Evolutionary conservation across 2,329 filamentous ascomycete genomes (phyloP), one percentile per base, ranked within the genome.

Genomic region (Volutella citrinella): DNA sequence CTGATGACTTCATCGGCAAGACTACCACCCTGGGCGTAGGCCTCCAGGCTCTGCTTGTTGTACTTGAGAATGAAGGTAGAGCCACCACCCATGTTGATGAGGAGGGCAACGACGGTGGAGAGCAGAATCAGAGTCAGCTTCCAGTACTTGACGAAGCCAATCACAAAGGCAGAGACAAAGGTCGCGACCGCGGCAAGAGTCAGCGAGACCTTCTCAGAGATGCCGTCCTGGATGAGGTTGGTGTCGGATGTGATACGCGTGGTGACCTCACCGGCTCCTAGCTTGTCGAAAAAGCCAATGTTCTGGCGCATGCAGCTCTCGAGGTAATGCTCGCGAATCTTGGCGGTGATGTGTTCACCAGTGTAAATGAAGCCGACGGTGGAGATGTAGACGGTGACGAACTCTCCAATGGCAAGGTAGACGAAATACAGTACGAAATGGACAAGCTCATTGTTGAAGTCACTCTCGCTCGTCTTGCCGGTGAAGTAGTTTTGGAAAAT

Each of bases 231-330:
- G 35, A 97, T 83, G 33, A 95, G 69, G 54, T 95, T 96, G 27
- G 88, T 95, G 59, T 97, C 91, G 10, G 90, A 84, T 0, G 91
- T 97, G 50, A 96, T 95, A 45, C 90, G 82, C 2, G 90, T 95
- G 0, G 90, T 95, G 41, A 97, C 87, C 63, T 96, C 93, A 38
- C 91, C 90, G 20, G 89, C 85, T 32, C 90, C 91, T 11, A 95
- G 74, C 54, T 93, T 93, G 61, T 97, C 93, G 63, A 94, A 95
- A 61, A 87, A 95, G 27, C 80, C 89, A 58, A 95, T 91, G 58
- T 95, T 95, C 59, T 95, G 89, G 41, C 80, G 79, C 68, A 95
- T 69, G 55, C 89, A 90, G 43, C 85, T 87, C 49, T 82, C 76
- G 7, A 98, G 76, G 52, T 97, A 97, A 48, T 87, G 76, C 56